phyloP scores from a whole-genome alignment of 2,329 filamentous ascomycete genomes.

The Paracamarosporium sp. region DNA sequence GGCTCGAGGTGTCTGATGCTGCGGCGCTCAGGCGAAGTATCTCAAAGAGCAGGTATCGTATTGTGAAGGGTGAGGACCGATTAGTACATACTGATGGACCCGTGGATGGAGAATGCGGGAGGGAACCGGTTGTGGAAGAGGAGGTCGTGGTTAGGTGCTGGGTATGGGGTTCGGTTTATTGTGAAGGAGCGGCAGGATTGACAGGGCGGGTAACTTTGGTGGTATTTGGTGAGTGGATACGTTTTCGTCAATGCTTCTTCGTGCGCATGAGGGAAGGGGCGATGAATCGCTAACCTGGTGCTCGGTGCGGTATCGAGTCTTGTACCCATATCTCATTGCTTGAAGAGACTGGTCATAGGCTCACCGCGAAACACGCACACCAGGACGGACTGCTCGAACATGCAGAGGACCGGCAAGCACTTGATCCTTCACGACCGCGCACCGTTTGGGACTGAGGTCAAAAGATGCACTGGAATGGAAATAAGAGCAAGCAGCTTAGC shows the following conservation, averaged over 20 bases:
- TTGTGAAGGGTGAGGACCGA: slow-evolving; percentile 31
- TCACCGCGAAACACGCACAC: slow-evolving; percentile 56
- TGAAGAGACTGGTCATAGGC: slow-evolving; percentile 56
- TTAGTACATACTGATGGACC: slow-evolving; percentile 38
- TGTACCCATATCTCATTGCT: slow-evolving; percentile 39
- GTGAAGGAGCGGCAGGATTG: slow-evolving; percentile 50
- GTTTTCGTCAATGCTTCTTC: not conserved
- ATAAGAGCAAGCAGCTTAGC: slow-evolving; percentile 36
- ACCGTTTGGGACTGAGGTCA: slow-evolving; percentile 57
- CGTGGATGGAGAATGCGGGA: slow-evolving; percentile 34
- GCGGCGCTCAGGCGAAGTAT: slow-evolving; percentile 33
- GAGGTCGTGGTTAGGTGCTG: slow-evolving; percentile 49
- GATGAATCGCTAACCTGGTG: slow-evolving; percentile 49
- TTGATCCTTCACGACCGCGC: slow-evolving; percentile 52
- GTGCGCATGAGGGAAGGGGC: slow-evolving; percentile 29
- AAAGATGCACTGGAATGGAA: slow-evolving; percentile 58
- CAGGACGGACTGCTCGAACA: slow-evolving; percentile 58
- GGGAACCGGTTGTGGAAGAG: slow-evolving; percentile 36
- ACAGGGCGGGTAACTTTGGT: slow-evolving; percentile 57
- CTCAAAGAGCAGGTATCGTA: slow-evolving; percentile 34
- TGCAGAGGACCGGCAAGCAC: slow-evolving; percentile 43
- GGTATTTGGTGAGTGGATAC: slow-evolving; percentile 50
- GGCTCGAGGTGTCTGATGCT: slow-evolving; percentile 24
- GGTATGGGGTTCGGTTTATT: slow-evolving; percentile 53
- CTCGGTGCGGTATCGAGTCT: slow-evolving; percentile 35